Evolutionary conservation across 805 yeast genomes (phyloP).

Genomic region (Nakazawaea ernobii): DNA sequence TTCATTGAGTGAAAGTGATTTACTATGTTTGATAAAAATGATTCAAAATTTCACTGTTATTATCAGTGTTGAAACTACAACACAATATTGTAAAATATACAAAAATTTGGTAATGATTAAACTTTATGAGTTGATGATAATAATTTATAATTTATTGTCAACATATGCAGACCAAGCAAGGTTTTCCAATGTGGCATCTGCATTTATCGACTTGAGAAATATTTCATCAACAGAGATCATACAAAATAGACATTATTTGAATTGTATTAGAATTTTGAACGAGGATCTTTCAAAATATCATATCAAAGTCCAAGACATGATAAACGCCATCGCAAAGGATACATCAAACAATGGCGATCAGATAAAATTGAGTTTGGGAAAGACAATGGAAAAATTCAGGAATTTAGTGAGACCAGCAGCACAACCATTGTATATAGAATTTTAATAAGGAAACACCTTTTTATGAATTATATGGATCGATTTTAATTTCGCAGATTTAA

Average conservation of each 20-base stretch:
- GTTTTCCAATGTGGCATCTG: neutral
- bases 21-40: conserved; percentile 1
- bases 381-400: too few relatives aligned
- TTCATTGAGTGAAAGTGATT: neutral
- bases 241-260: too few relatives aligned
- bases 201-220: neutral
- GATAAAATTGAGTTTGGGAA: too few relatives aligned
- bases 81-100: neutral
- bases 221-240: too few relatives aligned
- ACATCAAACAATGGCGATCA: too few relatives aligned
- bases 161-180: neutral
- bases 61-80: neutral
- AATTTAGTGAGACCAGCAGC: too few relatives aligned
- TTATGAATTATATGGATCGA: neutral
- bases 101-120: neutral
- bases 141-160: neutral
- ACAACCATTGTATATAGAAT: too few relatives aligned
- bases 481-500: neutral
- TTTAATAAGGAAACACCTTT: too few relatives aligned
- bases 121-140: neutral
- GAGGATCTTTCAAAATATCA: too few relatives aligned
- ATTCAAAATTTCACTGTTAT: neutral
- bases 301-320: too few relatives aligned
- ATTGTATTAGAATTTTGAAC: too few relatives aligned
- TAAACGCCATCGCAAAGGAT: too few relatives aligned